A percentile compares a stretch with the other conserved stretches of the same genome.
phyloP scores from a whole-genome alignment of 2,329 filamentous ascomycete species.

The Magnaporthiopsis incrustans region DNA sequence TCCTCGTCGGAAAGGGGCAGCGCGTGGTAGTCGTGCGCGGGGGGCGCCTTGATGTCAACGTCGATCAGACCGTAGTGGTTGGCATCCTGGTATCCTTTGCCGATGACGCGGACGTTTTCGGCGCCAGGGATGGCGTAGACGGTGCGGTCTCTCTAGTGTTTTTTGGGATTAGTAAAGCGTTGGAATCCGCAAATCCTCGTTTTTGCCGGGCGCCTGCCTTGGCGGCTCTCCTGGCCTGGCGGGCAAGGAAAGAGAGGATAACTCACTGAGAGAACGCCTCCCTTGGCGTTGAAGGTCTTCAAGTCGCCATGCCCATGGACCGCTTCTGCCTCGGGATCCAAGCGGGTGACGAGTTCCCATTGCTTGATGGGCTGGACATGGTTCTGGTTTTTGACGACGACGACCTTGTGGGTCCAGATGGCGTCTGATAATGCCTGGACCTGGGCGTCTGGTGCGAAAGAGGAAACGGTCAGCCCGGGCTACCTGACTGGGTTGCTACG shows the following conservation, averaged over 20 bases:
- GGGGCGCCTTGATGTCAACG: constrained; percentile 20
- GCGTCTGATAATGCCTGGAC: constrained; percentile 27
- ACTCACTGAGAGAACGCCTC: constrained; percentile 25
- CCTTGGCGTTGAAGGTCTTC: constrained; percentile 30
- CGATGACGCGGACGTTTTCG: constrained; percentile 35
- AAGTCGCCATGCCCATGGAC: constrained; percentile 34
- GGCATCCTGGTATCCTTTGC: constrained; percentile 35
- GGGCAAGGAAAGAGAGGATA: background rate
- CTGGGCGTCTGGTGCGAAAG: constrained; percentile 21
- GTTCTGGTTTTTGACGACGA: constrained; percentile 34
- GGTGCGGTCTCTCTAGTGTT: constrained; percentile 19
- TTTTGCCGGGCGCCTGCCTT: background rate
- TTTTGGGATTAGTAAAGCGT: background rate
- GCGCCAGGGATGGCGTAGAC: constrained; percentile 31
- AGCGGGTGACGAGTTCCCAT: constrained; percentile 34
- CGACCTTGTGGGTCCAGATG: constrained; percentile 34
- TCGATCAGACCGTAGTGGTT: constrained; percentile 35
- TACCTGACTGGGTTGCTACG: too few relatives aligned
- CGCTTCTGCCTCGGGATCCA: constrained; percentile 31
- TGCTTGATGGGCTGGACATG: constrained; percentile 32
- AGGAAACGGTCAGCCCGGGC: too few relatives aligned
- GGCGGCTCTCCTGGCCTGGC: too few relatives aligned
- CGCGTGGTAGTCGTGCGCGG: constrained; percentile 30
- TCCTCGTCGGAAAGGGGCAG: constrained; percentile 23
- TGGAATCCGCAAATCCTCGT: too few relatives aligned